Percentiles rank a stretch among this genome's conserved stretches.
Conservation (phyloP, 2,329 filamentous ascomycete genomes). For the Epichloe baconii region DNA sequence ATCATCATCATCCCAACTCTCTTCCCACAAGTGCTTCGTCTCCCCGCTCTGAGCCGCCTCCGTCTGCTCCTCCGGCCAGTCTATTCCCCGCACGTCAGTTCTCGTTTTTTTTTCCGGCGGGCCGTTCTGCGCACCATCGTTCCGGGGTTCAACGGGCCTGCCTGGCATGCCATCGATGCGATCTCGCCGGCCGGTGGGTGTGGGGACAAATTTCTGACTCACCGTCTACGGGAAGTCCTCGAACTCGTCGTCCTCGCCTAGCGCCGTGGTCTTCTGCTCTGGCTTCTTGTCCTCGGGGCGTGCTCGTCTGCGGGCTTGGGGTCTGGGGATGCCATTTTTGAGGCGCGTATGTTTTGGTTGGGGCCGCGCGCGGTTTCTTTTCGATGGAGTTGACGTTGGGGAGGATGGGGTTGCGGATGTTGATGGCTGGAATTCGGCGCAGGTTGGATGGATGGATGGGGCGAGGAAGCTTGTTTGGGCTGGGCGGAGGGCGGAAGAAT, state of each 20-base stretch:
- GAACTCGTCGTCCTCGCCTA: constrained; percentile 98
- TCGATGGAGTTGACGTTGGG: neutral
- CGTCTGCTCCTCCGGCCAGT: constrained; percentile 87
- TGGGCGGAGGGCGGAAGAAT: no score
- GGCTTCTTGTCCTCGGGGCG: constrained; percentile 16
- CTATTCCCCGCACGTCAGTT: constrained; percentile 30
- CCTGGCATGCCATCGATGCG: neutral
- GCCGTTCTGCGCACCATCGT: neutral
- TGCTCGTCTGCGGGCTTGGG: constrained; percentile 18
- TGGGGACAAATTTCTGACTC: constrained; percentile 11
- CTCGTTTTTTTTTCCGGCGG: neutral
- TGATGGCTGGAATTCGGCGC: no score
- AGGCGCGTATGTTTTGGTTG: neutral
- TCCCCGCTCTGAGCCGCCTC: constrained; percentile 63
- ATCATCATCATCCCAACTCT: constrained; percentile 99
- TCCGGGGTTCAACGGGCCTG: no score
- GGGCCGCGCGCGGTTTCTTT: neutral
- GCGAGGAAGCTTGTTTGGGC: no score
- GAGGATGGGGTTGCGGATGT: neutral
- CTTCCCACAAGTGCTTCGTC: constrained; percentile 82
- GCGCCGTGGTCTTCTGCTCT: constrained; percentile 43
- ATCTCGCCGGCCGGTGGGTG: no score
- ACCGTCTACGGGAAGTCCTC: constrained; percentile 98
- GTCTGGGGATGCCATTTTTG: constrained; percentile 8
- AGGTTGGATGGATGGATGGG: no score